phyloP scores from a whole-genome alignment of 2,329 filamentous ascomycete species.

The Penicillium sclerotigenum region DNA sequence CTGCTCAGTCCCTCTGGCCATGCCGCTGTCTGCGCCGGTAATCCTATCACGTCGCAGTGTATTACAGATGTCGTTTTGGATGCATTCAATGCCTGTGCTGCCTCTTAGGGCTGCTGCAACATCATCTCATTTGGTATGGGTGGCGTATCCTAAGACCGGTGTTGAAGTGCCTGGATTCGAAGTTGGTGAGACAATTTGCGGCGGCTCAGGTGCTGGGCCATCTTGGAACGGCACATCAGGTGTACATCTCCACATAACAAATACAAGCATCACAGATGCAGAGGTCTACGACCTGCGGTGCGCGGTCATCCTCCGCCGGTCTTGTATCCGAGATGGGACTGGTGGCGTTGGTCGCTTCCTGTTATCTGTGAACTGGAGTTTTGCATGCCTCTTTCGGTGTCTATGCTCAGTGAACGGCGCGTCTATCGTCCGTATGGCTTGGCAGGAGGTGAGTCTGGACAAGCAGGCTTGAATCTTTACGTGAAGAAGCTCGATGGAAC shows the following conservation, averaged over 20 bases:
- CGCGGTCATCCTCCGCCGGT: slow-evolving; percentile 68
- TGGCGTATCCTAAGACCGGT: slow-evolving; percentile 14
- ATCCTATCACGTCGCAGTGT: slow-evolving; percentile 70
- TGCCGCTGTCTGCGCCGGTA: slow-evolving; percentile 73
- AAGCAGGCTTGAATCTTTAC: slow-evolving; percentile 79
- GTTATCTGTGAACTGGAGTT: slow-evolving; percentile 78
- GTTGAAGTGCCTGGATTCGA: slow-evolving; percentile 51
- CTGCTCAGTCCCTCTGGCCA: slow-evolving; percentile 68
- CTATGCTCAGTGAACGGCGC: slow-evolving; percentile 22
- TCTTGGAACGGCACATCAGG: slow-evolving; percentile 69
- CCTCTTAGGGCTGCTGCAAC: slow-evolving; percentile 71
- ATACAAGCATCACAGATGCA: slow-evolving; percentile 75
- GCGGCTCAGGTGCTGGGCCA: slow-evolving; percentile 69
- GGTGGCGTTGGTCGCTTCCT: slow-evolving; percentile 63
- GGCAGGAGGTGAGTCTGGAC: slow-evolving; percentile 71
- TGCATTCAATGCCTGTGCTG: slow-evolving; percentile 70
- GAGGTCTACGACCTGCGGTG: slow-evolving; percentile 78
- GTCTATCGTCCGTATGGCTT: slow-evolving; percentile 41
- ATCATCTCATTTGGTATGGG: slow-evolving; percentile 50
- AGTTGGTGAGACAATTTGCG: slow-evolving; percentile 79
- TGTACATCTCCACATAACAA: slow-evolving; percentile 80
- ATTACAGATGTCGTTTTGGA: slow-evolving; percentile 74
- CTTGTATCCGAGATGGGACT: slow-evolving; percentile 60
- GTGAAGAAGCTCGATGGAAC: slow-evolving; percentile 41
- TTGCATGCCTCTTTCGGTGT: slow-evolving; percentile 27